Evolutionary conservation across 1,139 yeast species (phyloP).

Genomic region (Blastobotrys elegans): DNA sequence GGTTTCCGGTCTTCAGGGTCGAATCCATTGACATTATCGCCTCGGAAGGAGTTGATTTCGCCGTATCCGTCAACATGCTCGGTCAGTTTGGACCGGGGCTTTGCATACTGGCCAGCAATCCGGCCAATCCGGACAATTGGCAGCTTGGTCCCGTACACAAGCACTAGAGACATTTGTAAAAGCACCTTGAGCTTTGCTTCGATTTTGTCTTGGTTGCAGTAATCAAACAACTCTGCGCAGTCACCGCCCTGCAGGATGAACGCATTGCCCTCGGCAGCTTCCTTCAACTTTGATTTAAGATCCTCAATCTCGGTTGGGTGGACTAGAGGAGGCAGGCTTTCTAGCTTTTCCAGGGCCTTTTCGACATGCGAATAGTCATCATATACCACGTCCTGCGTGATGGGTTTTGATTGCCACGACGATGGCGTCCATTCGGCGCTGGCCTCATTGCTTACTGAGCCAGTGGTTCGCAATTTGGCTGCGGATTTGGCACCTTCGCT

Average conservation of each 20-base stretch:
- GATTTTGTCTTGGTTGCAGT: constrained; percentile 39
- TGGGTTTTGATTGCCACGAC: constrained; percentile 42
- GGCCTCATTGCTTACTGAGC: constrained; percentile 13
- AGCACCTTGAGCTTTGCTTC: constrained; percentile 41
- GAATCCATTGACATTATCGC: constrained; percentile 42
- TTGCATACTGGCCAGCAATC: constrained; percentile 45
- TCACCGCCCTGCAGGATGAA: constrained; percentile 45
- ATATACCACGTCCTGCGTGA: constrained; percentile 41
- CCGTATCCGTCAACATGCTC: constrained; percentile 39
- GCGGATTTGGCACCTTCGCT: constrained; percentile 37
- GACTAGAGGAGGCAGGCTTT: constrained; percentile 41
- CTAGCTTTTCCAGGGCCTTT: constrained; percentile 38
- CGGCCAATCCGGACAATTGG: constrained; percentile 42
- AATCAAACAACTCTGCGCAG: constrained; percentile 43
- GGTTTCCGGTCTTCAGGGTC: constrained; percentile 38
- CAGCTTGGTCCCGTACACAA: constrained; percentile 39
- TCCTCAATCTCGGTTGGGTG: constrained; percentile 37
- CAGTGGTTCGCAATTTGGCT: constrained; percentile 36
- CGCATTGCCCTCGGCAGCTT: constrained; percentile 42
- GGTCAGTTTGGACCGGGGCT: constrained; percentile 41
- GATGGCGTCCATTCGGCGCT: constrained; percentile 36
- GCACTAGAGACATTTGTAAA: constrained; percentile 41
- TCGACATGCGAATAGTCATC: constrained; percentile 37
- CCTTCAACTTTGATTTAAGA: constrained; percentile 33
- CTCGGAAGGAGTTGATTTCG: constrained; percentile 40